Base-by-base conservation (phyloP, 2,329 filamentous ascomycete genomes). In the Colletotrichum abscissum region DNA sequence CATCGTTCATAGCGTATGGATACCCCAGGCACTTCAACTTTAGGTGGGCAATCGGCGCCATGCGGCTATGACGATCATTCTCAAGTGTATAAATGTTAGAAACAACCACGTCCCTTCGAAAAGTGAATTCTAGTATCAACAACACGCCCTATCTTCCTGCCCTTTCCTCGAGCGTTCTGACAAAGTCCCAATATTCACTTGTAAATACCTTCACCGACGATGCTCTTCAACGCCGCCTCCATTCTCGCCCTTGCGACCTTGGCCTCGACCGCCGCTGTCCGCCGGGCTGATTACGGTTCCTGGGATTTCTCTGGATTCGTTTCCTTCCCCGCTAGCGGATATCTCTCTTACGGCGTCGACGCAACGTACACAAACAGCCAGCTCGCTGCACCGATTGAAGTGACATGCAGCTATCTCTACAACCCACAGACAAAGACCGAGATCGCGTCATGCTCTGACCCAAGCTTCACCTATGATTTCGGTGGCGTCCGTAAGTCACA, bases 401-500 rank as follows among this genome's bases (percentile, higher is more conserved):
- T 69, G 49, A 22, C 67, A 4, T 69, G 67, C 33, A 69, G 46
- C 33, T 63, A 69, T 26, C 67, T 69, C 14, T 69, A 69, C 9
- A 63, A 49, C 59, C 67, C 67, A 12, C 58, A 35, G 5, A 26
- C 42, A 2, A 63, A 63, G 67, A 57, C 49, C 24, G 58, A 46
- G 35, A 63, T 59, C 7, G 67, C 67, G 2, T 69, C 67, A 9
- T 69, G 67, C 52, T 63, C 58, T 4, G 67, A 63, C 35, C 59
- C 52, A 30, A 68, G 66, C 46, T 68, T 68, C n/a, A 46, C 66
- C 11, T 68, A 68, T 12, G 66, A 68, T 16, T 68, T 68, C 55
- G 66, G 66, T 7, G 30, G 30, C 16, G 46, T 68, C 16, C 57
- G 66, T 68, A 42, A 63, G 52, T 57, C 56, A 30, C 9, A 22